These are phyloP conservation scores for Pseudozyma sp. DNA, from an alignment of 1,284 basidiomycete species.

Conservation along the genomic window DNA sequence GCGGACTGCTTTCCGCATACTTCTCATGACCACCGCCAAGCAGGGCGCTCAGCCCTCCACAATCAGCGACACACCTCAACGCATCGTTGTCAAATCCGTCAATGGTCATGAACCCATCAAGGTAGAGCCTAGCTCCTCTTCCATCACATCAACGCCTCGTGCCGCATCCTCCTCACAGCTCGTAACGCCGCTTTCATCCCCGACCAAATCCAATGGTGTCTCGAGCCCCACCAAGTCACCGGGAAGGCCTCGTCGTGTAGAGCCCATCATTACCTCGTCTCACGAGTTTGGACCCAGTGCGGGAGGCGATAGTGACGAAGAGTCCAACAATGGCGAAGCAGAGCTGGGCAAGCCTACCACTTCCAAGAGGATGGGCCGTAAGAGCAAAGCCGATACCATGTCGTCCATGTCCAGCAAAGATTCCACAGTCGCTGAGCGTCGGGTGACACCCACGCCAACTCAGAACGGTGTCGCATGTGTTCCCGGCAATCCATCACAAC, in stretches of 20 bases:
- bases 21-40: constrained; percentile 22
- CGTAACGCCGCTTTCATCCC: constrained; percentile 32
- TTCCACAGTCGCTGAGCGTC: constrained; percentile 3
- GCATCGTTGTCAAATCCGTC: constrained; percentile 52
- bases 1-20: neutral
- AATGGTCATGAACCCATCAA: constrained; percentile 50
- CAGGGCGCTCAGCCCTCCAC: constrained; percentile 20
- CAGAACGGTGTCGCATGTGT: constrained; percentile 5
- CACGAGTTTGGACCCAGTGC: constrained; percentile 47
- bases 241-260: constrained; percentile 31
- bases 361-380: constrained; percentile 46
- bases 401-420: constrained; percentile 32
- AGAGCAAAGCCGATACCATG: constrained; percentile 55
- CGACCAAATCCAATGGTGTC: constrained; percentile 23
- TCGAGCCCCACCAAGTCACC: constrained; percentile 41
- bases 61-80: constrained; percentile 27
- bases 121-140: constrained; percentile 14
- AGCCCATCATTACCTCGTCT: constrained; percentile 46
- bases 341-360: constrained; percentile 30
- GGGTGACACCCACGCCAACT: constrained; percentile 1
- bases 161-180: constrained; percentile 21
- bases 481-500: constrained; percentile 38
- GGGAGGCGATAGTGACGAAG: constrained; percentile 38
- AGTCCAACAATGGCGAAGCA: constrained; percentile 31
- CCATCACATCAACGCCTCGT: constrained; percentile 8